A percentile compares a stretch with the other conserved stretches of the same genome.
Evolutionary conservation across 1,284 basidiomycete genomes (phyloP).

Genomic region (Erythrobasidium hasegawianum): DNA sequence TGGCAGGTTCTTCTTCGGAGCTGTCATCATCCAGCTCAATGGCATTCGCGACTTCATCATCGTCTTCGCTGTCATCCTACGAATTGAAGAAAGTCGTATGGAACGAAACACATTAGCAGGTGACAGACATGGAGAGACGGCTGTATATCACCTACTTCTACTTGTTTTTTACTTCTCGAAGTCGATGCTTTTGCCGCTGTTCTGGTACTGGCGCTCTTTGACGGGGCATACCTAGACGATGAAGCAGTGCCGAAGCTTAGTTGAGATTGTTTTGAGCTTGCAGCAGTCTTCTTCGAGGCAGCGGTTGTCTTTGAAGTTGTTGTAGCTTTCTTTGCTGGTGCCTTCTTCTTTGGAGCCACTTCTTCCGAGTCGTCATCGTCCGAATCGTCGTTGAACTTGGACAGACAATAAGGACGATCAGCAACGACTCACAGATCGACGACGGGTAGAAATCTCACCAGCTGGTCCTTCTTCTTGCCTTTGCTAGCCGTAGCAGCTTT

Average conservation of each 20-base stretch:
- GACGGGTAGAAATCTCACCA: too few relatives aligned
- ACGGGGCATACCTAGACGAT: background rate
- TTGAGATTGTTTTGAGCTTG: slow-evolving; percentile 55
- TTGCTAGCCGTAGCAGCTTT: slow-evolving; percentile 2
- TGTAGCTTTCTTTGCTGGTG: slow-evolving; percentile 56
- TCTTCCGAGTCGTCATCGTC: slow-evolving; percentile 34
- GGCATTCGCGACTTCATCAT: slow-evolving; percentile 9
- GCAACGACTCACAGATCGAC: too few relatives aligned
- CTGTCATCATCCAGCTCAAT: slow-evolving; percentile 31
- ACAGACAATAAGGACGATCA: background rate
- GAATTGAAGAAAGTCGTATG: background rate
- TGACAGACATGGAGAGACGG: background rate
- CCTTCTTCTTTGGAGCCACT: slow-evolving; percentile 54
- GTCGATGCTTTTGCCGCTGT: slow-evolving; percentile 1
- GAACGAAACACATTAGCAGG: background rate
- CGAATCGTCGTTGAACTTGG: slow-evolving; percentile 32
- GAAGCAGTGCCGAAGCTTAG: slow-evolving; percentile 58
- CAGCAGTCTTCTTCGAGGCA: slow-evolving; percentile 58
- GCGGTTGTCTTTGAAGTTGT: slow-evolving; percentile 59
- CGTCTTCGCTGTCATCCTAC: slow-evolving; percentile 2
- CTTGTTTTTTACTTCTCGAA: background rate
- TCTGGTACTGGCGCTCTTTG: too few relatives aligned
- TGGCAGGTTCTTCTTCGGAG: slow-evolving; percentile 21
- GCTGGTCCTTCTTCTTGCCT: slow-evolving; percentile 26
- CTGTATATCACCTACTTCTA: background rate